A percentile compares a stretch with the other conserved stretches of the same genome.
Conservation (phyloP, 495 filamentous ascomycete species). For the Saxophila tyrrhenica region DNA sequence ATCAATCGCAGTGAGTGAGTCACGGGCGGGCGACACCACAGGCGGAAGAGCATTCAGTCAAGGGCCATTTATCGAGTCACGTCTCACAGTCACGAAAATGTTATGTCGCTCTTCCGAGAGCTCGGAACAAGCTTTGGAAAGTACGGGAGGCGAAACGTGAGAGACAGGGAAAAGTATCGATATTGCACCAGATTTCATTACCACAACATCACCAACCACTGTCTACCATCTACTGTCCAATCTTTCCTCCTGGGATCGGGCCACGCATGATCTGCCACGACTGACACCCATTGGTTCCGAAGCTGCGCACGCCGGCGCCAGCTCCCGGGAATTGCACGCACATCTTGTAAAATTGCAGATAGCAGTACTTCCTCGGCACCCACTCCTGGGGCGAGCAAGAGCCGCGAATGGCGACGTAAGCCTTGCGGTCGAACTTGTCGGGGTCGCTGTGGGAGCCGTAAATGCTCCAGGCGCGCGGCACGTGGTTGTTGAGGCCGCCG, state of each 20-base stretch:
- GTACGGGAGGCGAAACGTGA: neutral
- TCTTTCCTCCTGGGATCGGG: neutral
- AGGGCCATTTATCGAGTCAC: too few species aligned
- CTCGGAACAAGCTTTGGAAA: neutral
- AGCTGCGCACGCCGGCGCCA: neutral
- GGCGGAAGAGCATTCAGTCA: neutral
- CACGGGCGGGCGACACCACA: neutral
- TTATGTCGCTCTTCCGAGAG: too few species aligned
- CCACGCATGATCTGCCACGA: neutral
- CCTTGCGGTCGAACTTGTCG: neutral
- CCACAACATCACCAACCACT: neutral
- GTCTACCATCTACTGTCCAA: neutral
- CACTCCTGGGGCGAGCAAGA: neutral
- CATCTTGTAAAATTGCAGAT: neutral
- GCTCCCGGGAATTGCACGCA: neutral
- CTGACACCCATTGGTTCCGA: neutral
- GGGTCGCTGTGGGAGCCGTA: neutral
- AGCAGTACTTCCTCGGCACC: neutral
- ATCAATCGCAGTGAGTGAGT: neutral
- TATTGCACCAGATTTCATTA: neutral
- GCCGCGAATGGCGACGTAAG: neutral
- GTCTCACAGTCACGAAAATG: too few species aligned
- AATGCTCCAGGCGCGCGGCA: neutral
- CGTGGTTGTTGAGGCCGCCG: neutral
- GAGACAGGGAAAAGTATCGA: neutral